Evolutionary conservation across 2,329 filamentous ascomycete genomes (phyloP).

Genomic region (Hawksworthiomyces lignivorus): DNA sequence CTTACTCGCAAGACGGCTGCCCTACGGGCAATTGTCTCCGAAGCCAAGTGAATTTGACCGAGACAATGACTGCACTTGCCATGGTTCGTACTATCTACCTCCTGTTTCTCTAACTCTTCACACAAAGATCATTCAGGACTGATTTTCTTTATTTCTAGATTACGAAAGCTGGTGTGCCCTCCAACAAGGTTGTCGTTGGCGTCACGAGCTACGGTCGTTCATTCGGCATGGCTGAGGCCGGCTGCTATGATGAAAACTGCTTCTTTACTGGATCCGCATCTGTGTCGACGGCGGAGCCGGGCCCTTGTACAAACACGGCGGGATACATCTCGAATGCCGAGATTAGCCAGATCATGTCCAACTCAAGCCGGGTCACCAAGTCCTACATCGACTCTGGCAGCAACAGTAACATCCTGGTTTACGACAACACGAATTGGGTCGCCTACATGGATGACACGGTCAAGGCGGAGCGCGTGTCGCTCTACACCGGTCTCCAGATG

Average conservation of each 20-base stretch:
- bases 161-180: constrained; percentile 25
- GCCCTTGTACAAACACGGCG: constrained; percentile 27
- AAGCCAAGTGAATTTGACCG: constrained; percentile 29
- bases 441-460: constrained; percentile 13
- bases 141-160: too few species aligned
- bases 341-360: constrained; percentile 18
- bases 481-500: constrained; percentile 12
- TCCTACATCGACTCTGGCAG: constrained; percentile 8
- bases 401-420: constrained; percentile 13
- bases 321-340: constrained; percentile 33
- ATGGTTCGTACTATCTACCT: too few species aligned
- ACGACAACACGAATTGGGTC: constrained; percentile 15
- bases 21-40: constrained; percentile 23
- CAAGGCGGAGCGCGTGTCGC: constrained; percentile 10
- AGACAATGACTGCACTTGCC: constrained; percentile 23
- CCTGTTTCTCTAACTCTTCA: too few species aligned
- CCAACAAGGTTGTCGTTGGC: constrained; percentile 25
- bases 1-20: constrained; percentile 20
- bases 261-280: constrained; percentile 21
- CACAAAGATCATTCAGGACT: too few species aligned
- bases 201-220: constrained; percentile 26
- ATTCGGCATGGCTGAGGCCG: constrained; percentile 23
- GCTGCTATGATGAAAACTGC: constrained; percentile 25
- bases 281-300: constrained; percentile 21
- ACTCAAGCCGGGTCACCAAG: not conserved